Evolutionary conservation across 108 stramenopile genomes (phyloP).

Genomic region (Nitzschia sp.): DNA sequence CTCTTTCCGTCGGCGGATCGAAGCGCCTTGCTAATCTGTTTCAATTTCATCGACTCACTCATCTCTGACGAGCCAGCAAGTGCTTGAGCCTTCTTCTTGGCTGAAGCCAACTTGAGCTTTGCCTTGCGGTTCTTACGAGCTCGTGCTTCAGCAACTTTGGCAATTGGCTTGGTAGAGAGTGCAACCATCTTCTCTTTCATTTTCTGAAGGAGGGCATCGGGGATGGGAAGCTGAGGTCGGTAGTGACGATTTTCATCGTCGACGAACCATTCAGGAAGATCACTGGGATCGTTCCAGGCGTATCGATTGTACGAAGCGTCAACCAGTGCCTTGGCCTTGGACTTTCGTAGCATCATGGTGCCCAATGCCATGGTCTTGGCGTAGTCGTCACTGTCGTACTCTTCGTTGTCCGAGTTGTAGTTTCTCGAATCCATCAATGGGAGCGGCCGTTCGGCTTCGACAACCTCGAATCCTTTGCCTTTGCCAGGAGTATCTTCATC

Average conservation of each 20-base stretch:
- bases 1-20: conserved; percentile 68
- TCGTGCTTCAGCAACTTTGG: conserved; percentile 98
- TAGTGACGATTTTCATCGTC: conserved; percentile 97
- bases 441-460: conserved; percentile 48
- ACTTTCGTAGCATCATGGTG: conserved; percentile 95
- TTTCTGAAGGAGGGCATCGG: conserved; percentile 90
- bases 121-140: conserved; percentile 93
- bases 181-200: conserved; percentile 92
- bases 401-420: conserved; percentile 94
- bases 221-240: conserved; percentile 96
- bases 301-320: conserved; percentile 99
- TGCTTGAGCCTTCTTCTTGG: conserved; percentile 94
- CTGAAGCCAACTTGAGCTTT: conserved; percentile 77
- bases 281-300: conserved; percentile 97
- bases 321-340: conserved; percentile 92
- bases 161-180: conserved; percentile 91
- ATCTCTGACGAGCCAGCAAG: conserved; percentile 91
- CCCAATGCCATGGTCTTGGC: conserved; percentile 92
- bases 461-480: conserved; percentile 63
- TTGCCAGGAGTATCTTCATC: conserved; percentile 18
- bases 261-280: conserved; percentile 97
- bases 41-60: conserved; percentile 95
- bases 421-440: conserved; percentile 81
- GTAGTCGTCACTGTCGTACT: conserved; percentile 97
- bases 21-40: conserved; percentile 95